These are phyloP conservation scores for Yamadazyma friedrichii DNA, from an alignment of 1,139 yeast species.

Conservation along the genomic window DNA sequence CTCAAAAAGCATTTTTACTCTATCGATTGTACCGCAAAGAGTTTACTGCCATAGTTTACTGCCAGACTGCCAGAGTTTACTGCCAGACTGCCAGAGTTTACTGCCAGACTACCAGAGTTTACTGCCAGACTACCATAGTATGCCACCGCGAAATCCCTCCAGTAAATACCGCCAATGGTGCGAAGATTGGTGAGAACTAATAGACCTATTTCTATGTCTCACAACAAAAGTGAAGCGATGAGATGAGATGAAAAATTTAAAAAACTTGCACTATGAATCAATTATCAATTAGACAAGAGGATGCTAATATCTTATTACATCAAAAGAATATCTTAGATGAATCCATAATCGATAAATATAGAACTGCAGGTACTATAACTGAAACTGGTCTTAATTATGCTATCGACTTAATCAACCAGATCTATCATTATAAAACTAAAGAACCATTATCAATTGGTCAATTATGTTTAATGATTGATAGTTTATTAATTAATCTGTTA, in stretches of 20 bases:
- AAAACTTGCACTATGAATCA: conserved; percentile 27
- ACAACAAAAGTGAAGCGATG: neutral
- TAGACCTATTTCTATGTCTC: neutral
- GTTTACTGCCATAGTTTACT: too few relatives aligned
- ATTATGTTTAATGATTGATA: conserved; percentile 78
- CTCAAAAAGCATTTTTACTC: too few relatives aligned
- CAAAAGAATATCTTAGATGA: conserved; percentile 69
- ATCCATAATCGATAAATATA: conserved; percentile 71
- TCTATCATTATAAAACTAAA: conserved; percentile 57
- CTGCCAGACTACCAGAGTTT: too few relatives aligned
- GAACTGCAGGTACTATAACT: conserved; percentile 88
- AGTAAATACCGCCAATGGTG: too few relatives aligned
- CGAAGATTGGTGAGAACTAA: too few relatives aligned
- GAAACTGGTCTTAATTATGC: conserved; percentile 79
- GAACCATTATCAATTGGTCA: conserved; percentile 62
- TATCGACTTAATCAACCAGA: conserved; percentile 63
- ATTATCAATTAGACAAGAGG: conserved; percentile 66
- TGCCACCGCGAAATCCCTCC: too few relatives aligned
- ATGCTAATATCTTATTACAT: conserved; percentile 69
- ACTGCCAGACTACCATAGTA: too few relatives aligned
- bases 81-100: too few relatives aligned
- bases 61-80: too few relatives aligned
- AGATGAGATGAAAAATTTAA: neutral
- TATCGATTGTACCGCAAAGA: too few relatives aligned
- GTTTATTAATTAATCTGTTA: conserved; percentile 59